Evolutionary conservation across 192 early-diverging fungal species (phyloP), one percentile per base, ranked within the genome.

Genomic region (Allomyces arbusculus): DNA sequence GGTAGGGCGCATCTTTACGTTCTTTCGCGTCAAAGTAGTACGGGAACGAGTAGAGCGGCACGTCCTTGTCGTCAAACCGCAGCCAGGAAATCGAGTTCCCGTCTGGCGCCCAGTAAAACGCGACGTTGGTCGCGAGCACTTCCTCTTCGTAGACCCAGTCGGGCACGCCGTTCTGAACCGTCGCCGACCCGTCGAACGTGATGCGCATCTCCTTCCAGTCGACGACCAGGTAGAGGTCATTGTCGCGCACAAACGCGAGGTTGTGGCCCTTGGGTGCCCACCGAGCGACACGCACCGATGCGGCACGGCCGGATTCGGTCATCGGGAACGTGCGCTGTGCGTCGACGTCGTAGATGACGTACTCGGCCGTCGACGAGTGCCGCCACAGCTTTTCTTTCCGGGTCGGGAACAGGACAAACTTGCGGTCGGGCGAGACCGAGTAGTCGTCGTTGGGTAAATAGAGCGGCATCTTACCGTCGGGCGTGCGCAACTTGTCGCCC

Each of bases 121-220:
- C 83, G 12, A 76, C 74, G 14, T 84, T 79, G 0, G 71, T 71
- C 10, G 68, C 74, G 62, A 89, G 80, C 1, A 98, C 88, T 70
- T 98, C 95, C 71, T 98, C 95, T 73, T 96, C 93, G 67, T 98
- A 98, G 0, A 95, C 92, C 95, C 95, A 98, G 74, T 98, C 95
- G n/a, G 91, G 84, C 9, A 95, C 78, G 9, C 93, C 95, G 70
- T 96, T 96, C 68, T 94, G 88, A 23, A 95, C 80, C 24, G 76
- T 80, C 33, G 74, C 75, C 24, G 86, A 85, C 16, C 93, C 92
- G 72, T 95, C 93, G 62, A 76, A 80, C 1, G 95, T 98, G 33
- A 96, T 76, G 58, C 83, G 84, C 61, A 81, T 80, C 64, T 91
- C 85, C 19, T 77, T 72, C 63, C 44, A 45, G 69, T 91, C 85